phyloP scores from a whole-genome alignment of 139 green algal species.

The Chlorella sp. region DNA sequence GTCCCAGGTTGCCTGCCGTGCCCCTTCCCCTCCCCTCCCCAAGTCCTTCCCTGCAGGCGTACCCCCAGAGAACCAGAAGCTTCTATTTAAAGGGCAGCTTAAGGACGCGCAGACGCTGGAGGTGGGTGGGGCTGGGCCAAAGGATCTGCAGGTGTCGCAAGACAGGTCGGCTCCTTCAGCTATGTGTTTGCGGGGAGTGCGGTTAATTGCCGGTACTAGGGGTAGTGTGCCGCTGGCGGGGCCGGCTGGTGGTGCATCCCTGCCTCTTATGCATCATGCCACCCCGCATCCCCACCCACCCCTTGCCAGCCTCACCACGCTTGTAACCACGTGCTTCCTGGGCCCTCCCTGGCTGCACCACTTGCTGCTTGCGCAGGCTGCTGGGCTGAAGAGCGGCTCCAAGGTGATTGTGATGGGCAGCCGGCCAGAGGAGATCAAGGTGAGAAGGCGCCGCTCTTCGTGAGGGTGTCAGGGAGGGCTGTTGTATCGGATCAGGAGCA shows the following conservation, averaged over 20 bases:
- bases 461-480: background rate
- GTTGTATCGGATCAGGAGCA: background rate
- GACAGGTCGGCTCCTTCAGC: too few species aligned
- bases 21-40: background rate
- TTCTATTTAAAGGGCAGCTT: constrained; percentile 62
- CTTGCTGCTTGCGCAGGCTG: background rate
- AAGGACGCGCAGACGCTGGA: constrained; percentile 54
- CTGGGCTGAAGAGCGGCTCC: constrained; percentile 60
- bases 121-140: background rate
- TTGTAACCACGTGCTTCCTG: background rate
- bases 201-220: too few species aligned
- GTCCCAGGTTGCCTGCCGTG: background rate
- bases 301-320: background rate
- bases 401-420: constrained; percentile 68
- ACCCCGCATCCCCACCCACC: too few species aligned
- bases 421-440: constrained; percentile 34
- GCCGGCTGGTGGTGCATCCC: too few species aligned
- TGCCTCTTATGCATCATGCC: too few species aligned
- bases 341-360: too few species aligned
- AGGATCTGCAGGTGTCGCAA: background rate
- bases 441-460: background rate
- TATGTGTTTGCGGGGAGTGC: too few species aligned
- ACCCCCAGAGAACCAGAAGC: constrained; percentile 58
- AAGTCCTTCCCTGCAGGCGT: constrained; percentile 40
- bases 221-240: too few species aligned